phyloP scores from a whole-genome alignment of 257 asterid genomes.

The Avicennia marina region DNA sequence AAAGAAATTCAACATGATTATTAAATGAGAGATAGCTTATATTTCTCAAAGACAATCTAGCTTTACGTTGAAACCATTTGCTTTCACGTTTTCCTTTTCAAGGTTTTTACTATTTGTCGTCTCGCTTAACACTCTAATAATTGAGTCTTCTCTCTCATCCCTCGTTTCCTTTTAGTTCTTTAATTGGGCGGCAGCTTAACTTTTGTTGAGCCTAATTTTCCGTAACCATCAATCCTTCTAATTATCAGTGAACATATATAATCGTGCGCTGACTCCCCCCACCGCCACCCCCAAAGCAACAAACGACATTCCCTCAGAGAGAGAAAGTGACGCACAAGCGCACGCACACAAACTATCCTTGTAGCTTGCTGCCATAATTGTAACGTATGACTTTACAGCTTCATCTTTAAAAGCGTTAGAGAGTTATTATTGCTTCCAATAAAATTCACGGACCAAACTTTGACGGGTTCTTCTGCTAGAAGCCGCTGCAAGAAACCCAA shows the following conservation, averaged over 20 bases:
- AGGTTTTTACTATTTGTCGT: constrained; percentile 1
- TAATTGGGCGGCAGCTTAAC: not conserved
- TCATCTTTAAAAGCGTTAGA: constrained; percentile 12
- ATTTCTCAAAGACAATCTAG: too few species aligned
- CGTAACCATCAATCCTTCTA: too few species aligned
- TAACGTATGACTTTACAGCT: constrained; percentile 18
- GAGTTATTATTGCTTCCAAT: constrained; percentile 22
- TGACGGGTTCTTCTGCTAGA: constrained; percentile 19
- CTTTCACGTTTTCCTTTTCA: not conserved
- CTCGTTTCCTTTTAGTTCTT: not conserved
- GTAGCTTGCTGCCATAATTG: too few species aligned
- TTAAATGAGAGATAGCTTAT: not conserved
- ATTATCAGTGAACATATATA: too few species aligned
- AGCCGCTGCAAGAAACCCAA: constrained; percentile 11
- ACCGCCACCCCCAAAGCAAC: too few species aligned
- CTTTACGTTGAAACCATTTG: too few species aligned
- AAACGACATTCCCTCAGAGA: not conserved
- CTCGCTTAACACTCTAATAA: not conserved
- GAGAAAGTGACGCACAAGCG: not conserved
- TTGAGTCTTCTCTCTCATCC: not conserved
- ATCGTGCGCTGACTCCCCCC: too few species aligned
- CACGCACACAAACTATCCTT: not conserved
- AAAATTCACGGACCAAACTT: constrained; percentile 18
- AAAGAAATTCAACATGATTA: not conserved
- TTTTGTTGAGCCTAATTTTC: not conserved